phyloP scores from a whole-genome alignment of 176 grass and related monocot genomes.

The Carex myosuroides region DNA sequence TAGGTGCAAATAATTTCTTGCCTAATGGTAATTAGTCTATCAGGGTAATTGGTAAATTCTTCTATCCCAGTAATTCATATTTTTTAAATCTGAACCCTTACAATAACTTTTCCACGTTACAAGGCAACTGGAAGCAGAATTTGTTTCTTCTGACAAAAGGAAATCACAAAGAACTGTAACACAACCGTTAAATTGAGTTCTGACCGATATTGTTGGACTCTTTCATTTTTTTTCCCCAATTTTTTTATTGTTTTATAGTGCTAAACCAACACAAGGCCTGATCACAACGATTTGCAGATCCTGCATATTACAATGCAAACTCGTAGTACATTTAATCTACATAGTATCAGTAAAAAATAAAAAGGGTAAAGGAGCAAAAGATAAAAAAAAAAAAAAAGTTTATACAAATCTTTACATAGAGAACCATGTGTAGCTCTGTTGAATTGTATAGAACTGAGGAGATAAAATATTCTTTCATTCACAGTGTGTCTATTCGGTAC shows the following conservation, averaged over 20 bases:
- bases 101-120: background rate
- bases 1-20: background rate
- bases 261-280: background rate
- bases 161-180: background rate
- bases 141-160: background rate
- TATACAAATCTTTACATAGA: background rate
- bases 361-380: background rate
- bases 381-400: background rate
- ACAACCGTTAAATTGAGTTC: background rate
- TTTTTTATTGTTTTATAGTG: background rate
- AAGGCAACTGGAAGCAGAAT: background rate
- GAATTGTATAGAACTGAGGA: too few relatives aligned
- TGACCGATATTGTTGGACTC: background rate
- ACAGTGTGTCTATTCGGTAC: too few relatives aligned
- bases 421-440: background rate
- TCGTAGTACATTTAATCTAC: background rate
- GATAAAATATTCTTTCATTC: too few relatives aligned
- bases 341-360: background rate
- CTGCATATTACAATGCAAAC: background rate
- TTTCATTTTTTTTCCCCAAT: background rate
- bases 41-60: background rate
- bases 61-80: background rate
- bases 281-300: background rate
- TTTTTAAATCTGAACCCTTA: background rate
- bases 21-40: background rate